Conservation (phyloP, 176 grass and related monocot species). For the Bothriochloa decipiens region DNA sequence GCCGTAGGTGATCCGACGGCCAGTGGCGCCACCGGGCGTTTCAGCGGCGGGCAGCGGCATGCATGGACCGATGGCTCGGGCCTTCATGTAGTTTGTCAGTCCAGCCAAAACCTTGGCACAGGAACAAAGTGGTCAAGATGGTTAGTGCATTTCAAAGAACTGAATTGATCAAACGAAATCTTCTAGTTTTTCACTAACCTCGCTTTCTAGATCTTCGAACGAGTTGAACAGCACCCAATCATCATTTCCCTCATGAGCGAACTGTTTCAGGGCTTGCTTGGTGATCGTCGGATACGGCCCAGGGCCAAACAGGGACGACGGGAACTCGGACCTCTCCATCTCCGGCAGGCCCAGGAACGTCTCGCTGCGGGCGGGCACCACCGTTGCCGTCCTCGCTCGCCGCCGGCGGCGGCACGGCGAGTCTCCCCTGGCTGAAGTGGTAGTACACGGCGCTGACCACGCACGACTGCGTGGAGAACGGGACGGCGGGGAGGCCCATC, state of each 20-base stretch:
- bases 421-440: constrained; percentile 38
- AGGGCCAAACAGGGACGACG: constrained; percentile 43
- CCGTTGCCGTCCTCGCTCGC: background rate
- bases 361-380: background rate
- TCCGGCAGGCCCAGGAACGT: constrained; percentile 43
- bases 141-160: background rate
- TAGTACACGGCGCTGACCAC: constrained; percentile 64
- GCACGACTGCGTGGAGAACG: constrained; percentile 72
- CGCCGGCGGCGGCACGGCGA: constrained; percentile 23
- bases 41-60: too few species aligned
- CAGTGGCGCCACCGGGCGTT: too few species aligned
- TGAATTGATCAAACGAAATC: background rate
- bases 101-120: background rate
- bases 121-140: background rate
- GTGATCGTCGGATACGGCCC: constrained; percentile 42
- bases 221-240: constrained; percentile 78
- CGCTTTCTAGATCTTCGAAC: constrained; percentile 64
- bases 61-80: too few species aligned
- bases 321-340: constrained; percentile 68
- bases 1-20: too few species aligned
- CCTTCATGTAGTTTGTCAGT: too few species aligned
- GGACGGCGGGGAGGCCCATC: constrained; percentile 16
- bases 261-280: constrained; percentile 45
- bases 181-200: constrained; percentile 43
- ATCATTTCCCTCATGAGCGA: constrained; percentile 31